Evolutionary conservation across 2,329 filamentous ascomycete genomes (phyloP).

Genomic region (Botryotinia narcissicola): DNA sequence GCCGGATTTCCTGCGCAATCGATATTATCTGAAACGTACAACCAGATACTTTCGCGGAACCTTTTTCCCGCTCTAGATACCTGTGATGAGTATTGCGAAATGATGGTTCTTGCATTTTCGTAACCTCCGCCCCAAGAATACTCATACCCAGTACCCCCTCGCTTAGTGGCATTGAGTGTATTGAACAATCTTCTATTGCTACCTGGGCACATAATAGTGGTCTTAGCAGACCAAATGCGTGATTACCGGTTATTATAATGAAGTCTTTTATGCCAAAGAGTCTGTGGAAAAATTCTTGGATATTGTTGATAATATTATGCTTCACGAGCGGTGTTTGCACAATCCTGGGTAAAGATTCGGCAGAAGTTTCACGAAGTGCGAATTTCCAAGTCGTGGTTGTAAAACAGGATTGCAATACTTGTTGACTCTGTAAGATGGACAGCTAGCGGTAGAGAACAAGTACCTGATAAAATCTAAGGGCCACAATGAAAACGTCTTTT

Average conservation of each 20-base stretch:
- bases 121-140: not conserved
- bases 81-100: not conserved
- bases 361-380: not conserved
- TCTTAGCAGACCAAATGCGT: not conserved
- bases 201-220: not conserved
- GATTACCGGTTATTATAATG: not conserved
- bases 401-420: no score
- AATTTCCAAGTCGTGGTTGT: no score
- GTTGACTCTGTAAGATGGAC: no score
- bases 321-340: not conserved
- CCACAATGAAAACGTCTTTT: not conserved
- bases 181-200: not conserved
- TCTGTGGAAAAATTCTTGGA: not conserved
- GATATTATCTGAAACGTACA: not conserved
- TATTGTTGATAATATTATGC: not conserved
- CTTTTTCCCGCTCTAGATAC: not conserved
- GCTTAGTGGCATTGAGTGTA: not conserved
- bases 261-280: not conserved
- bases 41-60: not conserved
- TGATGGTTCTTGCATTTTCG: not conserved
- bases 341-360: no score
- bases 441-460: no score
- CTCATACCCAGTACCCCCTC: not conserved
- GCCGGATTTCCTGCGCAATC: not conserved
- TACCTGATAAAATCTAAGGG: not conserved